A percentile compares a stretch with the other conserved stretches of the same genome.
Evolutionary conservation across 805 yeast species (phyloP).

Genomic region (Saccharomycopsis oosterbeekiorum): DNA sequence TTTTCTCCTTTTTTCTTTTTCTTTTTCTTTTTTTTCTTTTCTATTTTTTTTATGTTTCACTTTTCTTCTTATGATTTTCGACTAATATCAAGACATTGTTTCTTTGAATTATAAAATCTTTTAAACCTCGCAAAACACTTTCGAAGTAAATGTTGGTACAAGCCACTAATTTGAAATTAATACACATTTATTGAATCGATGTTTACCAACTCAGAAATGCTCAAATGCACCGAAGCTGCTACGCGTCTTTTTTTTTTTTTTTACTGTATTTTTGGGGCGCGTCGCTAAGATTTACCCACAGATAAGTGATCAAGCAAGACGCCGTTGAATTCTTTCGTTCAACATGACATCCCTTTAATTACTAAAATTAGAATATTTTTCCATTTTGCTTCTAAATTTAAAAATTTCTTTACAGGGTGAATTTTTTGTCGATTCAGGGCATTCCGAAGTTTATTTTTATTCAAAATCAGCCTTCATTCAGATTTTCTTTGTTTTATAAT

Average conservation of each 20-base stretch:
- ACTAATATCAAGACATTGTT: too few species aligned
- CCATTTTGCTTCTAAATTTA: not conserved
- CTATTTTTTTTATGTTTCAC: too few species aligned
- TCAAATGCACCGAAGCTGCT: not conserved
- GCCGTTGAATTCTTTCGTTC: not conserved
- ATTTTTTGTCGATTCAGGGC: not conserved
- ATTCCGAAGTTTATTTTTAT: not conserved
- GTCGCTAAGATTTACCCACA: not conserved
- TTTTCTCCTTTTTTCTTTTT: too few species aligned
- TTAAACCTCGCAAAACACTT: too few species aligned
- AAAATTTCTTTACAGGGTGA: not conserved
- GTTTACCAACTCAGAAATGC: not conserved
- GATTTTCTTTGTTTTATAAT: not conserved
- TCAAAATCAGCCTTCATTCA: not conserved
- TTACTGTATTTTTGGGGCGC: not conserved
- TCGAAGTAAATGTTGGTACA: too few species aligned
- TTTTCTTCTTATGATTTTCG: too few species aligned
- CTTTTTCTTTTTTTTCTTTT: too few species aligned
- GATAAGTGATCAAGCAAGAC: not conserved
- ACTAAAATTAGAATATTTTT: not conserved
- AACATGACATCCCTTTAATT: not conserved
- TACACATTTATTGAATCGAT: not conserved
- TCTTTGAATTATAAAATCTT: too few species aligned
- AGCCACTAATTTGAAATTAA: too few species aligned
- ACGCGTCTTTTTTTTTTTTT: not conserved